A percentile compares a stretch with the other conserved stretches of the same genome.
Conservation (phyloP, 257 asterid genomes). For the Dorcoceras hygrometricum region DNA sequence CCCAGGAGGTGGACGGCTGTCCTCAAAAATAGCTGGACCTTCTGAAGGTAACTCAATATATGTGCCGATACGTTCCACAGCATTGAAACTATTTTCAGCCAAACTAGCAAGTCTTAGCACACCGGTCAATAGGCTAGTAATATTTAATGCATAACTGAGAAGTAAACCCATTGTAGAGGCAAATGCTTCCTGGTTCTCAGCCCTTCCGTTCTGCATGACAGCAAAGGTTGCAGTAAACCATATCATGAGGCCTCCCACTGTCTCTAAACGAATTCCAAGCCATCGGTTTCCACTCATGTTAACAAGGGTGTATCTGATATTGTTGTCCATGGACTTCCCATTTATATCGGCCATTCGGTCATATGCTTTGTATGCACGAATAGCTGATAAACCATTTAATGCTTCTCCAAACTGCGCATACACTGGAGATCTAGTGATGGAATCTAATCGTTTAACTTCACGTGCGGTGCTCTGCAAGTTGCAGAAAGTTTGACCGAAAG, state of each 20-base stretch:
- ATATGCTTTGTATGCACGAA: conserved; percentile 95
- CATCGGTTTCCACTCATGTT: conserved; percentile 93
- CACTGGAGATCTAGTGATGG: conserved; percentile 89
- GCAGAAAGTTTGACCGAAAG: conserved; percentile 16
- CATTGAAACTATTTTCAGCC: conserved; percentile 90
- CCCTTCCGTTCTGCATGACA: conserved; percentile 84
- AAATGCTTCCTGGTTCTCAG: conserved; percentile 78
- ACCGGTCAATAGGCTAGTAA: conserved; percentile 70
- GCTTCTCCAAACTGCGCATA: conserved; percentile 99
- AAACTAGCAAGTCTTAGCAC: conserved; percentile 88
- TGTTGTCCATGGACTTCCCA: conserved; percentile 91
- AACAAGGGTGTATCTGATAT: conserved; percentile 79
- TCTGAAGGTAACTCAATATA: conserved; percentile 87
- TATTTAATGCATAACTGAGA: conserved; percentile 83
- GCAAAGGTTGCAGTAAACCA: conserved; percentile 98
- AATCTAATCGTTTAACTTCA: conserved; percentile 93
- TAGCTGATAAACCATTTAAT: conserved; percentile 76
- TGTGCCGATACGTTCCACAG: conserved; percentile 92
- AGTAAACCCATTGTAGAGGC: conserved; percentile 99
- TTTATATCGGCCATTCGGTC: conserved; percentile 86
- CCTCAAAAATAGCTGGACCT: conserved; percentile 61
- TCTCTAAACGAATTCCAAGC: conserved; percentile 90
- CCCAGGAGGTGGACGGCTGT: conserved; percentile 88
- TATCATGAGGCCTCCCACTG: conserved; percentile 92
- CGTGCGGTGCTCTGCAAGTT: conserved; percentile 88